Base-by-base conservation (phyloP, 495 filamentous ascomycete genomes). In the Podospora sp. region DNA sequence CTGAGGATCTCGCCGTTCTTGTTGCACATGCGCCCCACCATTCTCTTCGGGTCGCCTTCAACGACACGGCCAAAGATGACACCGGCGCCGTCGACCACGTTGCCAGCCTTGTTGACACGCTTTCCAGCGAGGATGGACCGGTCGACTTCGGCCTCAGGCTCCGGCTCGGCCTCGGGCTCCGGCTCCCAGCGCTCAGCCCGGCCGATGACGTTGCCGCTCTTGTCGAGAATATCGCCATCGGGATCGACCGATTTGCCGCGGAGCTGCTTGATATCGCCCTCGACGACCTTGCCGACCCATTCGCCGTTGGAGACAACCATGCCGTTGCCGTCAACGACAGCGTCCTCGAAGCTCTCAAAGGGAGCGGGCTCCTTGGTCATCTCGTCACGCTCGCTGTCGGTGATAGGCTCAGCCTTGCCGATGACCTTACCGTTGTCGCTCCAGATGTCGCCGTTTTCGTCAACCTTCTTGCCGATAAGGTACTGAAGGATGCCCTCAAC, bases 141-240 rank as follows among this genome's bases (percentile, higher is more conserved):
- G 69, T 96, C 91, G 3, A 79, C 65, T 51, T 86, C 80, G 1
- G 76, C 61, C 59, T 81, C 83, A 2, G 77, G 75, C 69, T 85
- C 87, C 0, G 78, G 68, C 62, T 83, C 83, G 1, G 75, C 69
- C 67, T 85, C 87, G 59, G 90, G 87, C 33, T 91, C 90, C 0
- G 75, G 72, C 69, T 91, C 87, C 90, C 90, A 94, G 35, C 92
- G 83, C 74, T 93, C 91, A 25, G 91, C 91, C 62, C 88, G 88
- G 60, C 92, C 92, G 68, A 92, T 89, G 55, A 89, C 85, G 72
- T 93, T 94, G 50, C 92, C 92, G 59, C 86, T 86, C 70, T 87
- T 89, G 75, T 94, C 92, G 36, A 93, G 79, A 67, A 96, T 90
- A 65, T 95, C 92, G 12, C 92, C 92, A 72, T 96, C 92, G 40